Base-by-base conservation (phyloP, 2,329 filamentous ascomycete species). In the Apiospora kogelbergensis region DNA sequence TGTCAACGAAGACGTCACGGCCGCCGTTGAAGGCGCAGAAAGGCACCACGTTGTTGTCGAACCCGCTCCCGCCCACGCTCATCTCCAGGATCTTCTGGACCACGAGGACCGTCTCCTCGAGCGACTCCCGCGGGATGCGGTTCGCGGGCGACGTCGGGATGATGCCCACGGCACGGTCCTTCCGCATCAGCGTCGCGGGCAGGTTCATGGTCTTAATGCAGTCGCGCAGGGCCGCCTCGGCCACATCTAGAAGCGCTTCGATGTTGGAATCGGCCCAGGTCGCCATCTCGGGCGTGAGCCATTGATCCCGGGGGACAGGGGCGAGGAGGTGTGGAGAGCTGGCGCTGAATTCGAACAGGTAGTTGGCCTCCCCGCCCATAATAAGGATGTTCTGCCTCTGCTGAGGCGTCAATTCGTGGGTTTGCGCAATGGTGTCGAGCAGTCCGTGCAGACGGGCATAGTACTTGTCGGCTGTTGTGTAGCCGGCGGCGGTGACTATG, bases 11-110 rank as follows among this genome's bases (percentile, higher is more conserved):
- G 53, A 98, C 94, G 79, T 99, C 96, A 71, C 96, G 95, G 13
- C 96, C 96, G 67, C 95, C 96, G 80, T 99, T 99, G 84, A 99
- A 99, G 26, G 96, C 96, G 78, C 96, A 99, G 78, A 98, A 99
- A 0, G 96, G 96, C 41, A 99, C 83, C 30, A 70, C 75, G 26
- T 72, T 71, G 71, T 74, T 76, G 67, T 72, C 71, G 70, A 71
- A 73, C 68, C 74, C 70, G 24, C 71, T 69, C 20, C 70, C 92
- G 40, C 91, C 91, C 0, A 87, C 83, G 48, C 91, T 93, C 74
- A 95, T 88, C 80, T 98, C 95, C 5, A 99, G 86, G 65, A 94
- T 94, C 79, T 97, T 95, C 80, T 98, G 95, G 22, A 96, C 93
- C 1, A 97, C 94, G 13, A 99, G 85, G 0, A 99, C 96, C 0